These are phyloP conservation scores for Mycena capillaripes DNA, from an alignment of 768 basidiomycete species.

Conservation along the genomic window DNA sequence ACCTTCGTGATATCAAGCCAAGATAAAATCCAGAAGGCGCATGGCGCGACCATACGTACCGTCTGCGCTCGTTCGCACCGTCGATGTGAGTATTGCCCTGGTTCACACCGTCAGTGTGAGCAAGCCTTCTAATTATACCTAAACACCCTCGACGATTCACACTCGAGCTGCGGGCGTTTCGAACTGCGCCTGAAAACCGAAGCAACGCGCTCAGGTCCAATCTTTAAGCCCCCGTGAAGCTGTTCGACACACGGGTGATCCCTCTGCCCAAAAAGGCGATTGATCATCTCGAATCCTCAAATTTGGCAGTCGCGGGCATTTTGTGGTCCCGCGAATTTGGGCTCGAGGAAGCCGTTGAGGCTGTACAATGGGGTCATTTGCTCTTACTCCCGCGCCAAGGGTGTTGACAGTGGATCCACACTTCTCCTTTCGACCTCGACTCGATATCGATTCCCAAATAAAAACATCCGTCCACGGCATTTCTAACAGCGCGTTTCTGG, in stretches of 20 bases:
- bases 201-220: no score
- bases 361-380: conserved; percentile 20
- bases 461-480: conserved; percentile 4
- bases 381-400: conserved; percentile 23
- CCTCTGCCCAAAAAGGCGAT: background rate
- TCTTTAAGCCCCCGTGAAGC: no score
- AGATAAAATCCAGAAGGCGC: background rate
- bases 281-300: background rate
- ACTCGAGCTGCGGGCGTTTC: conserved; percentile 3
- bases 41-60: background rate
- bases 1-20: background rate
- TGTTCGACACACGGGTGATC: background rate
- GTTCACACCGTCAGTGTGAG: conserved; percentile 6
- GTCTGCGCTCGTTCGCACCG: background rate
- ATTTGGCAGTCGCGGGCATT: background rate
- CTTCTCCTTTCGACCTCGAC: conserved; percentile 2
- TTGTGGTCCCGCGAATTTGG: background rate
- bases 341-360: background rate
- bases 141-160: background rate
- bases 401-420: conserved; percentile 5
- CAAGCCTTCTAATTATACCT: conserved; percentile 5
- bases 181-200: background rate
- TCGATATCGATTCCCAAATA: conserved; percentile 26
- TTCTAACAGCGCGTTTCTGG: conserved; percentile 14
- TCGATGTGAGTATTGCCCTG: background rate